These are phyloP conservation scores for Diplodia scrobiculata DNA, from an alignment of 2,329 filamentous ascomycete species.

Conservation along the genomic window DNA sequence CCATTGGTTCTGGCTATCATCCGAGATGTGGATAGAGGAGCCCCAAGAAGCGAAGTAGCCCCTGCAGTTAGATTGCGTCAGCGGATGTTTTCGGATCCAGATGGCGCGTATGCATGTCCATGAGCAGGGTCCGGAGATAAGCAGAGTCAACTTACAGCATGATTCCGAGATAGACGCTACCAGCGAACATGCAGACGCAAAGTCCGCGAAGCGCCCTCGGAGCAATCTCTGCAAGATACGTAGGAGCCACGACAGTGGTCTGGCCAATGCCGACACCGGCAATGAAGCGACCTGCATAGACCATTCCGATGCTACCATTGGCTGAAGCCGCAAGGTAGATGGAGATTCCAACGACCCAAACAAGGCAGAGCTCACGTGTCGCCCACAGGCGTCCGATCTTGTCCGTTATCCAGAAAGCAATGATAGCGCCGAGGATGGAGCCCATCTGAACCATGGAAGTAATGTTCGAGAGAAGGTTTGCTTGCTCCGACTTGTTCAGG, in stretches of 20 bases:
- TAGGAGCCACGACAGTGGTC: constrained; percentile 67
- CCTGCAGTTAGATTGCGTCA: neutral
- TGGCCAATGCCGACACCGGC: constrained; percentile 67
- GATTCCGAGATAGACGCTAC: constrained; percentile 74
- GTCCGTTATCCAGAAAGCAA: constrained; percentile 57
- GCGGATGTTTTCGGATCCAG: neutral
- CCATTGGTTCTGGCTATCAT: constrained; percentile 51
- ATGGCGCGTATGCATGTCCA: neutral
- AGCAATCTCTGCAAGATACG: constrained; percentile 73
- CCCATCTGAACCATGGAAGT: constrained; percentile 81
- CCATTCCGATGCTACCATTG: constrained; percentile 48
- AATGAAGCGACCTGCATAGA: constrained; percentile 68
- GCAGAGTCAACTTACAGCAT: constrained; percentile 54
- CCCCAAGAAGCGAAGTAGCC: constrained; percentile 71
- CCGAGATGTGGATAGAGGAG: constrained; percentile 55
- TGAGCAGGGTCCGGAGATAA: neutral
- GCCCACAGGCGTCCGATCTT: constrained; percentile 50
- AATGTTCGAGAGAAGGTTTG: constrained; percentile 61
- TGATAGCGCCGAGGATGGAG: constrained; percentile 69
- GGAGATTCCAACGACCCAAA: constrained; percentile 48
- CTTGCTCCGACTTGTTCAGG: constrained; percentile 39
- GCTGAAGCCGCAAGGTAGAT: constrained; percentile 46
- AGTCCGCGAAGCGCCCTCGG: constrained; percentile 70
- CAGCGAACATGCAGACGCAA: constrained; percentile 71
- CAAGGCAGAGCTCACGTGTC: constrained; percentile 46